Conservation (phyloP, 1,139 yeast species). For the Scheffersomyces segobiensis region DNA sequence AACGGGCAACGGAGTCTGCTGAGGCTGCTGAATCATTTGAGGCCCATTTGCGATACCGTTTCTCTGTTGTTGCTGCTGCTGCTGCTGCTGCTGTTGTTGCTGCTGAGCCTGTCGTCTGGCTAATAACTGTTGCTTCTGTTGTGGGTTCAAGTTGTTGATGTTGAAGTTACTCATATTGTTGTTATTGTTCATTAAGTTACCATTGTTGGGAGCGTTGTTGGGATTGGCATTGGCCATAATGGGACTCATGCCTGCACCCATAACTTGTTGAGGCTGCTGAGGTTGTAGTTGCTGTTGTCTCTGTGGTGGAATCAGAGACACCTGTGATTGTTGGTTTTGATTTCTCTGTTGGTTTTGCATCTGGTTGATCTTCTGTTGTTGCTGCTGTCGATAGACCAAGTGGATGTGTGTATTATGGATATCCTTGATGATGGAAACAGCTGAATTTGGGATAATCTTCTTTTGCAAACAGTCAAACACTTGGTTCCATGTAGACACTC, state of each 20-base stretch:
- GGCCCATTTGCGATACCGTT: constrained; percentile 13
- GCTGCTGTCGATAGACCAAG: constrained; percentile 37
- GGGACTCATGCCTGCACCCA: constrained; percentile 6
- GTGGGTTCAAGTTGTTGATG: constrained; percentile 29
- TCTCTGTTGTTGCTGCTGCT: constrained; percentile 13
- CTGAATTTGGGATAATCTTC: constrained; percentile 55
- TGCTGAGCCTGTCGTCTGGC: constrained; percentile 2
- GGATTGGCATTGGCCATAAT: constrained; percentile 8
- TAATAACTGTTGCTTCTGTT: constrained; percentile 27
- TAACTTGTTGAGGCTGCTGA: constrained; percentile 14
- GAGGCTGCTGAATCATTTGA: constrained; percentile 2
- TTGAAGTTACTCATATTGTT: constrained; percentile 9
- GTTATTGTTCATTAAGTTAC: constrained; percentile 15
- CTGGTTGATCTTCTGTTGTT: constrained; percentile 22
- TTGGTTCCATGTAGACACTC: constrained; percentile 80
- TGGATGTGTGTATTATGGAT: constrained; percentile 61
- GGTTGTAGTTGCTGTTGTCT: constrained; percentile 6
- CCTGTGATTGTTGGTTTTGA: constrained; percentile 16
- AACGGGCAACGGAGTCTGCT: constrained; percentile 1
- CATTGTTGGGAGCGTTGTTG: constrained; percentile 9
- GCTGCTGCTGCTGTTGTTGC: constrained; percentile 12
- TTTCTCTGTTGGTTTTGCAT: constrained; percentile 11
- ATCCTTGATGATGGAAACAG: constrained; percentile 57
- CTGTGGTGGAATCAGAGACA: constrained; percentile 3
- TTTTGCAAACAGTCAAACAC: constrained; percentile 69